Evolutionary conservation across 345 rosid species (phyloP), one percentile per base, ranked within the genome.

Genomic region (Murraya koenigii): DNA sequence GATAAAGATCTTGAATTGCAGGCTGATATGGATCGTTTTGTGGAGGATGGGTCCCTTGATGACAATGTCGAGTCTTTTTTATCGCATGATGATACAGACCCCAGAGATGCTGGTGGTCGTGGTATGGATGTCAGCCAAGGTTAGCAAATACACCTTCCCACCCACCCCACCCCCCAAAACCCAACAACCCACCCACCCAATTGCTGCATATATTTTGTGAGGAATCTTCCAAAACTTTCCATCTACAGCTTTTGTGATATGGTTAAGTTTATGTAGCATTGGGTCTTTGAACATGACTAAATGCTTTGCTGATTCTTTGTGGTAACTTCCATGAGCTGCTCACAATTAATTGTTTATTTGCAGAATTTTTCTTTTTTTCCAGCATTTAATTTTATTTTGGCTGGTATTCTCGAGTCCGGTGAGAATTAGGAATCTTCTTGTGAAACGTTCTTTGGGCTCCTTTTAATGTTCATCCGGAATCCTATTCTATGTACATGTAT

Each of bases 51-150:
- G 62, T 90, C 95, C 30, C 94, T 95, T 66, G 99, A 96, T 65
- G 99, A 92, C 71, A 92, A 96, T 64, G 99, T 96, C 1, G 99
- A 96, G 83, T 93, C 99, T 80, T 95, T 95, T 89, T 87, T 95
- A 88, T 91, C 99, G 66, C 92, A 86, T 79, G 98, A 94, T 75
- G 98, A 90, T 80, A 80, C 86, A 39, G 99, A 96, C 79, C 97
- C 93, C 72, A 84, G 97, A 66, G 99, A 96, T 77, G 59, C 87
- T 0, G 89, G 87, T 72, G 94, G 93, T 54, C 94, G 89, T 73
- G 88, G 93, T 79, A 93, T 93, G 97, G 98, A 94, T 80, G 90
- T 89, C 78, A 89, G 93, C 82, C 88, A 91, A 86, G 90, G 94
- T 88, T 64, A 64, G 82, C 76, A 74, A 39, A 69, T 65, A 63